Evolutionary conservation across 176 grass and related monocot genomes (phyloP).

Genomic region (Aegilops speltoides): DNA sequence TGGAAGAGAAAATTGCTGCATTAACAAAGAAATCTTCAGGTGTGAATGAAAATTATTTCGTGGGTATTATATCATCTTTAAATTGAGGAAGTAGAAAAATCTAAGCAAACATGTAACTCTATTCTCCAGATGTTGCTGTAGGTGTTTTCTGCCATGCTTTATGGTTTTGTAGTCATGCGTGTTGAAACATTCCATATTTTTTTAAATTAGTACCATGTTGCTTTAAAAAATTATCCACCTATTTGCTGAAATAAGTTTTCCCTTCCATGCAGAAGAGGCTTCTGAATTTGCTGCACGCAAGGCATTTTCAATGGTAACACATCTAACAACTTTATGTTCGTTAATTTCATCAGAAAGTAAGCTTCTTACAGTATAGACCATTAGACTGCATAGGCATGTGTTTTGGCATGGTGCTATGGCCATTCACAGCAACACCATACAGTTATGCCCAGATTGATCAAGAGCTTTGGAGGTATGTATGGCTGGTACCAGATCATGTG

Average conservation of each 20-base stretch:
- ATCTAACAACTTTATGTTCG: conserved; percentile 26
- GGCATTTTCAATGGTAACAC: conserved; percentile 73
- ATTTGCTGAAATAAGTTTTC: conserved; percentile 19
- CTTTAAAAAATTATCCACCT: conserved; percentile 18
- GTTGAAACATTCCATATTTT: conserved; percentile 10
- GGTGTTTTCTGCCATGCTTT: not conserved
- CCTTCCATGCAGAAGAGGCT: conserved; percentile 72
- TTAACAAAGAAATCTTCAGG: conserved; percentile 87
- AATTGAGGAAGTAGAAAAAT: not conserved
- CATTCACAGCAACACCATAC: not conserved
- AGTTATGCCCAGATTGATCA: conserved; percentile 9
- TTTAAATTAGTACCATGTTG: conserved; percentile 3
- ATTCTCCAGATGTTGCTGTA: not conserved
- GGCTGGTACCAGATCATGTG: not conserved
- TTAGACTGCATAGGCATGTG: conserved; percentile 1
- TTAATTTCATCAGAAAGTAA: not conserved
- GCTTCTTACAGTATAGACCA: not conserved
- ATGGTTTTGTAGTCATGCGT: not conserved
- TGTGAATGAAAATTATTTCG: conserved; percentile 29
- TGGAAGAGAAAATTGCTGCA: conserved; percentile 70
- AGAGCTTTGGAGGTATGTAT: not conserved
- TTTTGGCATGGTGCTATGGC: not conserved
- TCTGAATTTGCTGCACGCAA: conserved; percentile 67
- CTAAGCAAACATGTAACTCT: not conserved
- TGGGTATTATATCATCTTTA: not conserved